Conservation (phyloP, 2,329 filamentous ascomycete genomes). For the Microdochium paspali region DNA sequence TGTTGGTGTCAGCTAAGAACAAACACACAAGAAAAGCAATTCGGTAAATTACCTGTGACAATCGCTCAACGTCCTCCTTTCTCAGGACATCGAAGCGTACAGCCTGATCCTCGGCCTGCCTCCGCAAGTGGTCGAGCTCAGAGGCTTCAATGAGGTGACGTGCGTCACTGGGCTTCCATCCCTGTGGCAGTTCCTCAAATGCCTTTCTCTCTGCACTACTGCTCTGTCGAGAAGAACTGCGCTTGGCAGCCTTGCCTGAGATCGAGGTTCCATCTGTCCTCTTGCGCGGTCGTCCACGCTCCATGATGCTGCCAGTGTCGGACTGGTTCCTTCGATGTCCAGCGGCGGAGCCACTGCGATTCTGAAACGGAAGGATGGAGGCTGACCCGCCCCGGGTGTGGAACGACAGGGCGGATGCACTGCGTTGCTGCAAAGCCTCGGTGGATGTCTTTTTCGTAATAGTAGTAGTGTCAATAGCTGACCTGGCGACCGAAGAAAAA, state of each 20-base stretch:
- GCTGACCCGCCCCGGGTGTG: slow-evolving; percentile 9
- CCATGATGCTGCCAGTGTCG: slow-evolving; percentile 49
- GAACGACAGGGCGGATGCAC: slow-evolving; percentile 4
- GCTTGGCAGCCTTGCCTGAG: slow-evolving; percentile 21
- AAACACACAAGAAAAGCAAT: background rate
- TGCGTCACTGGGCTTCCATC: slow-evolving; percentile 45
- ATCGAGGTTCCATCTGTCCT: slow-evolving; percentile 31
- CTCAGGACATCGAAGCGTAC: slow-evolving; percentile 56
- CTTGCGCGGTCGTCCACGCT: slow-evolving; percentile 51
- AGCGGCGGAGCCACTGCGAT: slow-evolving; percentile 11
- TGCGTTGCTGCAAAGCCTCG: slow-evolving; percentile 3
- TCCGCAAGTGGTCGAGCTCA: slow-evolving; percentile 43
- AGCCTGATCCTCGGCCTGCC: slow-evolving; percentile 53
- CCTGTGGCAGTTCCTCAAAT: slow-evolving; percentile 52
- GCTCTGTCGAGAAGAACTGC: slow-evolving; percentile 31
- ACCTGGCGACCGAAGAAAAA: slow-evolving; percentile 13
- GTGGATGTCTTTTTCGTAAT: background rate
- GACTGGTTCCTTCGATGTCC: slow-evolving; percentile 44
- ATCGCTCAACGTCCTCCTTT: slow-evolving; percentile 50
- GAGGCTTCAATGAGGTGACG: slow-evolving; percentile 31
- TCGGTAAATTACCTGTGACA: slow-evolving; percentile 45
- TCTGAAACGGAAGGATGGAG: slow-evolving; percentile 2
- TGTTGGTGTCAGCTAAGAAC: slow-evolving; percentile 6
- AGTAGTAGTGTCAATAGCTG: background rate
- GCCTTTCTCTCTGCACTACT: slow-evolving; percentile 44